Evolutionary conservation across 345 rosid species (phyloP).

Genomic region (Gynandropsis gynandra): DNA sequence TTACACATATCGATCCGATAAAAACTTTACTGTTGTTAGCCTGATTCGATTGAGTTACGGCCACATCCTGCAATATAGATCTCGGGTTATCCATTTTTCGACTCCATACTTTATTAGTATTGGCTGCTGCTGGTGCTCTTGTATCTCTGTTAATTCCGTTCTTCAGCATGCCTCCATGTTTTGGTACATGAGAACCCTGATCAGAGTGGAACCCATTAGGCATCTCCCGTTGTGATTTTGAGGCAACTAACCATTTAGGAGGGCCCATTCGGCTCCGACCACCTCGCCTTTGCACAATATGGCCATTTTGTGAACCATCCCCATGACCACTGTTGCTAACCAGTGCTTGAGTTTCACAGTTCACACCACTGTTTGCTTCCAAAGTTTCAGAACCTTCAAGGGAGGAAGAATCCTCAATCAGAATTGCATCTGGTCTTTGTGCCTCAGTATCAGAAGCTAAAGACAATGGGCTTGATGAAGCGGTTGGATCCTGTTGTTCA

Average conservation of each 20-base stretch:
- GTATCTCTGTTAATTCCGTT: slow-evolving; percentile 48
- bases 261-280: slow-evolving; percentile 25
- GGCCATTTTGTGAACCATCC: slow-evolving; percentile 27
- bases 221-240: slow-evolving; percentile 38
- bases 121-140: slow-evolving; percentile 30
- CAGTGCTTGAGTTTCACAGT: slow-evolving; percentile 37
- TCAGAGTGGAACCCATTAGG: slow-evolving; percentile 40
- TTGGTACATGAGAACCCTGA: slow-evolving; percentile 36
- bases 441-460: slow-evolving; percentile 38
- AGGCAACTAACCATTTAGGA: slow-evolving; percentile 30
- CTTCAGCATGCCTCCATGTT: slow-evolving; percentile 42
- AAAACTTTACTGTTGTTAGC: slow-evolving; percentile 50
- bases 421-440: slow-evolving; percentile 30
- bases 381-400: slow-evolving; percentile 32
- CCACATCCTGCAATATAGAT: slow-evolving; percentile 35
- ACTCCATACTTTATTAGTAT: slow-evolving; percentile 68
- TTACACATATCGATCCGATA: slow-evolving; percentile 76
- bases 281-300: slow-evolving; percentile 34
- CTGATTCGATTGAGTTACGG: slow-evolving; percentile 36
- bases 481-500: slow-evolving; percentile 34
- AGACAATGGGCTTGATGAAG: slow-evolving; percentile 33
- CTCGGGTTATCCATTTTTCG: slow-evolving; percentile 46
- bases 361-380: slow-evolving; percentile 30
- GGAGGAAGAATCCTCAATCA: slow-evolving; percentile 32
- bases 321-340: slow-evolving; percentile 26